phyloP scores from a whole-genome alignment of 805 yeast genomes.

The Isabelozyma gotoi region DNA sequence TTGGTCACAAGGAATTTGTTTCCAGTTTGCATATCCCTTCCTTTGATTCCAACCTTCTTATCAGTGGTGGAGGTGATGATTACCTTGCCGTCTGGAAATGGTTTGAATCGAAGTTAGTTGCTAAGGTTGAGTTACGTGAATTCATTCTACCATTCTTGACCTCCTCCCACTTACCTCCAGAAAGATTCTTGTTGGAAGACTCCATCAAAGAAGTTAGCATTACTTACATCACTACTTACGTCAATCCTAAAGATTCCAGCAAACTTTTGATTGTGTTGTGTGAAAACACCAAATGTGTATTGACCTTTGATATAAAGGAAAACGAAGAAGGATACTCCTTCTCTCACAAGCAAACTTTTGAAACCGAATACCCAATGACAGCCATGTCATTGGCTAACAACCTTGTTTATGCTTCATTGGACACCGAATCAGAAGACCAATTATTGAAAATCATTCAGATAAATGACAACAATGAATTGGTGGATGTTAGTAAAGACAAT shows the following conservation, averaged over 20 bases:
- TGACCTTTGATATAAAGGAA: constrained; percentile 30
- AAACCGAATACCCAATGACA: constrained; percentile 21
- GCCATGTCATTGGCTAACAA: constrained; percentile 25
- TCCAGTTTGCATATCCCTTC: constrained; percentile 60
- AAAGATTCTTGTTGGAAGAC: constrained; percentile 53
- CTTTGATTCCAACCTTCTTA: constrained; percentile 49
- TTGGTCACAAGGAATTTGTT: constrained; percentile 85
- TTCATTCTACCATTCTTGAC: constrained; percentile 42
- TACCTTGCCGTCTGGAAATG: constrained; percentile 78
- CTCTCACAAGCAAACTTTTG: constrained; percentile 28
- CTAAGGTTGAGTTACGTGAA: constrained; percentile 48
- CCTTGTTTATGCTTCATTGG: constrained; percentile 26
- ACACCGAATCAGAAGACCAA: constrained; percentile 24
- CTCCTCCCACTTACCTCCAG: constrained; percentile 63
- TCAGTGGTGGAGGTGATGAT: constrained; percentile 93
- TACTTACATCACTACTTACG: constrained; percentile 39
- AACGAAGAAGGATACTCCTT: constrained; percentile 21
- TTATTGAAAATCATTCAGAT: constrained; percentile 24
- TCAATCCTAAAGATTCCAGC: constrained; percentile 9
- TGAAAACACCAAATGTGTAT: constrained; percentile 51
- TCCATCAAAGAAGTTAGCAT: constrained; percentile 57
- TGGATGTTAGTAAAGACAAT: constrained; percentile 8
- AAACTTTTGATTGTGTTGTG: constrained; percentile 44
- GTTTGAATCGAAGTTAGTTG: constrained; percentile 47
- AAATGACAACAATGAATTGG: constrained; percentile 18